Percentiles rank a stretch among this genome's conserved stretches.
phyloP scores from a whole-genome alignment of 306 rosid genomes.

The Lathyrus sativus region DNA sequence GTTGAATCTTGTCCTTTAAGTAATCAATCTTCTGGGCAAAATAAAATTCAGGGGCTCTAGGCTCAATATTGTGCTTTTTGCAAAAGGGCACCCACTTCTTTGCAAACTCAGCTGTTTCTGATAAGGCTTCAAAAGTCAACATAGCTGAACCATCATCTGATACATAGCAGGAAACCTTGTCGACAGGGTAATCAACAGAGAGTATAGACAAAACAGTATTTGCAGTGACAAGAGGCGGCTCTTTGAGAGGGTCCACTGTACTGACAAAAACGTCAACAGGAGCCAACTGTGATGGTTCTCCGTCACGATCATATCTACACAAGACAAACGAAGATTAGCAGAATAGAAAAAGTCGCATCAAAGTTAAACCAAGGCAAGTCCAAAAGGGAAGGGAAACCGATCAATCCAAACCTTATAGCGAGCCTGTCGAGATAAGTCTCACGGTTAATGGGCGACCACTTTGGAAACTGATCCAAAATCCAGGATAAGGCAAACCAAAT shows the following conservation, averaged over 20 bases:
- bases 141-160: constrained; percentile 99
- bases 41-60: constrained; percentile 98
- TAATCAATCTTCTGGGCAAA: constrained; percentile 96
- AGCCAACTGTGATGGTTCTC: constrained; percentile 94
- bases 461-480: constrained; percentile 99
- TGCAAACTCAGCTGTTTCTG: constrained; percentile 99
- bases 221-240: constrained; percentile 95
- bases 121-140: constrained; percentile 94
- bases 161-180: constrained; percentile 98
- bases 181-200: constrained; percentile 98
- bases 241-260: constrained; percentile 99
- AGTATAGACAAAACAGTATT: constrained; percentile 99
- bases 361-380: constrained; percentile 21
- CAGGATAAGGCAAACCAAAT: constrained; percentile 98
- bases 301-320: constrained; percentile 89
- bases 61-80: constrained; percentile 92
- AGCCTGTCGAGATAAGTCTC: constrained; percentile 97
- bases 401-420: constrained; percentile 63
- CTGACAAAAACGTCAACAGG: constrained; percentile 94
- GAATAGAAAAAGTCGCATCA: constrained; percentile 20
- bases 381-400: constrained; percentile 17
- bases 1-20: constrained; percentile 96
- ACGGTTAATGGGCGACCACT: constrained; percentile 91
- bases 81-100: constrained; percentile 98
- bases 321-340: constrained; percentile 37